phyloP scores from a whole-genome alignment of 345 rosid species.

The Mercurialis annua region DNA sequence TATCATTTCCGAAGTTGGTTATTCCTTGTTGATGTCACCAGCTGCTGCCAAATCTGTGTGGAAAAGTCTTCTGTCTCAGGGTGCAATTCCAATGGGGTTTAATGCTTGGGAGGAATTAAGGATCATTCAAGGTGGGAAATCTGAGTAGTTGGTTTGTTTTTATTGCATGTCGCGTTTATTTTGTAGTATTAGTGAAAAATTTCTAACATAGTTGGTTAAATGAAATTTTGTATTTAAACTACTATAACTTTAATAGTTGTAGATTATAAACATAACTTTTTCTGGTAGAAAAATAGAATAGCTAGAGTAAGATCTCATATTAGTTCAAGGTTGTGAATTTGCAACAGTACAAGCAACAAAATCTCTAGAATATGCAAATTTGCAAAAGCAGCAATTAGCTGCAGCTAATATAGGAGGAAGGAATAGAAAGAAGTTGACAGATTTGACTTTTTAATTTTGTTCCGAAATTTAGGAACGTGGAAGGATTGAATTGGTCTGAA shows the following conservation, averaged over 20 bases:
- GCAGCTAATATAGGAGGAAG: not conserved
- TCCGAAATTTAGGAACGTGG: not conserved
- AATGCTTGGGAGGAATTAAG: slow-evolving; percentile 92
- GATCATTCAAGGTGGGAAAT: slow-evolving; percentile 55
- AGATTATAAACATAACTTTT: not conserved
- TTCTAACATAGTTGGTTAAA: not conserved
- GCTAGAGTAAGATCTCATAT: not conserved
- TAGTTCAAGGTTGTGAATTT: not conserved
- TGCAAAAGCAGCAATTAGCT: not conserved
- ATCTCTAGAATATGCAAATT: not conserved
- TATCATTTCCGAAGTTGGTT: slow-evolving; percentile 68
- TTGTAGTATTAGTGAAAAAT: not conserved
- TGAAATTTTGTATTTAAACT: too few species aligned
- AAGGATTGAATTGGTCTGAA: too few species aligned
- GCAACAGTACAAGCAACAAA: not conserved
- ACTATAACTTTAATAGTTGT: not conserved
- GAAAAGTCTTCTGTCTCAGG: slow-evolving; percentile 69
- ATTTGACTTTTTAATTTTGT: not conserved
- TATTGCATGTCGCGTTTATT: not conserved
- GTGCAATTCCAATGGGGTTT: slow-evolving; percentile 84
- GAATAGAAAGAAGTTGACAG: not conserved
- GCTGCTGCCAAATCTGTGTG: slow-evolving; percentile 67
- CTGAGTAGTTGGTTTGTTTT: slow-evolving; percentile 1
- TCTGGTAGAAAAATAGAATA: too few species aligned
- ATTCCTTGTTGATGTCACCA: slow-evolving; percentile 68